Evolutionary conservation across 2,329 filamentous ascomycete genomes (phyloP).

Genomic region (Ramularia endophylla): DNA sequence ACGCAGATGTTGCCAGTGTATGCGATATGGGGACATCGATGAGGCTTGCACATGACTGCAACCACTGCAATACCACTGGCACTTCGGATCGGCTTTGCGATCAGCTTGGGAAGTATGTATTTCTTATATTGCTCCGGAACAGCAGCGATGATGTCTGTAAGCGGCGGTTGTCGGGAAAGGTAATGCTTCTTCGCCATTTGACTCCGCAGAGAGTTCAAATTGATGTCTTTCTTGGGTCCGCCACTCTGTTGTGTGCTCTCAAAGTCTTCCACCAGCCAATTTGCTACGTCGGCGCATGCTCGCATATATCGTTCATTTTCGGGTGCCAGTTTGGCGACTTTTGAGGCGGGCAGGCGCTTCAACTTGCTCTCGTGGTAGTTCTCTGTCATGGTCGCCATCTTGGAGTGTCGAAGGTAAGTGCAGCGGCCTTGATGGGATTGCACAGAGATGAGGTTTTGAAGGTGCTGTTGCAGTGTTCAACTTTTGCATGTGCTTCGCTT

Average conservation of each 20-base stretch:
- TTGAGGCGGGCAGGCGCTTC: conserved; percentile 37
- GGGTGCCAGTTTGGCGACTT: conserved; percentile 63
- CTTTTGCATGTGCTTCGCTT: background rate
- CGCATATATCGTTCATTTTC: conserved; percentile 93
- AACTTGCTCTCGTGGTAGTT: conserved; percentile 55
- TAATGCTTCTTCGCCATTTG: conserved; percentile 91
- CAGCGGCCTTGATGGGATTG: background rate
- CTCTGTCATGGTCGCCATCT: conserved; percentile 60
- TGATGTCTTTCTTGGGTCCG: conserved; percentile 75
- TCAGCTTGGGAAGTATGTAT: conserved; percentile 91
- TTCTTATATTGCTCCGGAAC: conserved; percentile 99
- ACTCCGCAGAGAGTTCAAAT: conserved; percentile 80
- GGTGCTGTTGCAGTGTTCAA: background rate
- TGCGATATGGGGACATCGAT: conserved; percentile 93
- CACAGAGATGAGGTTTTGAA: background rate
- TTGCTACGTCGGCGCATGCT: conserved; percentile 93
- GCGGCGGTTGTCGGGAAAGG: conserved; percentile 76
- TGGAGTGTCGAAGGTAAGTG: background rate
- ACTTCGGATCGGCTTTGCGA: conserved; percentile 93
- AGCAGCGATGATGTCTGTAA: conserved; percentile 95
- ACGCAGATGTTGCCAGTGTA: conserved; percentile 99
- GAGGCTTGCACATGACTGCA: conserved; percentile 99
- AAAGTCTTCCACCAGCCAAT: conserved; percentile 88
- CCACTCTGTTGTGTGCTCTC: conserved; percentile 70
- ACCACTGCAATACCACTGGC: conserved; percentile 97